Evolutionary conservation across 805 yeast genomes (phyloP).

Genomic region (Cyberlindnera meyerae): DNA sequence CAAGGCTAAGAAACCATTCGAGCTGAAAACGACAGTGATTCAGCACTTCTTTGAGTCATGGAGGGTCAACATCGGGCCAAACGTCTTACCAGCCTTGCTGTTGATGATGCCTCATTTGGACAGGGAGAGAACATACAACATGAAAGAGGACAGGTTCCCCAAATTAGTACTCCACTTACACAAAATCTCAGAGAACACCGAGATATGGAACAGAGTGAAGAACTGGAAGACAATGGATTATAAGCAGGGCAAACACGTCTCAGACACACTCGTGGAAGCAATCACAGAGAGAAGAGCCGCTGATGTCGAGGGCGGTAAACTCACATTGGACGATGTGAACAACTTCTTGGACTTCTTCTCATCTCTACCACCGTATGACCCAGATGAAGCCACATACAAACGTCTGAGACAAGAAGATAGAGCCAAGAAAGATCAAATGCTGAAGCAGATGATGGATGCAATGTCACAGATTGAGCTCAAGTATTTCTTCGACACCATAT

Average conservation of each 20-base stretch:
- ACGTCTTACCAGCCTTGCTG: slow-evolving; percentile 64
- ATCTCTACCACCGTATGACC: no score
- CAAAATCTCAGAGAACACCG: slow-evolving; percentile 54
- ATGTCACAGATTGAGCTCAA: slow-evolving; percentile 60
- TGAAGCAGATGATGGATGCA: slow-evolving; percentile 40
- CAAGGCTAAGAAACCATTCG: not conserved
- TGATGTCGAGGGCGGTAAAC: slow-evolving; percentile 28
- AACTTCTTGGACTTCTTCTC: slow-evolving; percentile 32
- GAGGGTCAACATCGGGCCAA: slow-evolving; percentile 50
- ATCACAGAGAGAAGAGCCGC: slow-evolving; percentile 44
- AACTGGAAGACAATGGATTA: slow-evolving; percentile 41
- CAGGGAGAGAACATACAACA: slow-evolving; percentile 47
- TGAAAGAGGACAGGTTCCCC: slow-evolving; percentile 61
- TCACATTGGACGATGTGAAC: slow-evolving; percentile 48
- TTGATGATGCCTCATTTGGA: slow-evolving; percentile 63
- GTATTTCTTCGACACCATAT: slow-evolving; percentile 63
- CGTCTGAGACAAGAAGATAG: slow-evolving; percentile 23
- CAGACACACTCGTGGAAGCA: slow-evolving; percentile 43
- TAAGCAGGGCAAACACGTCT: slow-evolving; percentile 41
- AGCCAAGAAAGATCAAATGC: slow-evolving; percentile 41
- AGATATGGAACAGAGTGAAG: slow-evolving; percentile 47
- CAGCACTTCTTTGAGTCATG: slow-evolving; percentile 42
- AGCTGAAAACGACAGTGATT: slow-evolving; percentile 23
- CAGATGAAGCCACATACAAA: slow-evolving; percentile 29
- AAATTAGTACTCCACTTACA: slow-evolving; percentile 45